phyloP scores from a whole-genome alignment of 257 asterid genomes.

The Forsythia viridissima region DNA sequence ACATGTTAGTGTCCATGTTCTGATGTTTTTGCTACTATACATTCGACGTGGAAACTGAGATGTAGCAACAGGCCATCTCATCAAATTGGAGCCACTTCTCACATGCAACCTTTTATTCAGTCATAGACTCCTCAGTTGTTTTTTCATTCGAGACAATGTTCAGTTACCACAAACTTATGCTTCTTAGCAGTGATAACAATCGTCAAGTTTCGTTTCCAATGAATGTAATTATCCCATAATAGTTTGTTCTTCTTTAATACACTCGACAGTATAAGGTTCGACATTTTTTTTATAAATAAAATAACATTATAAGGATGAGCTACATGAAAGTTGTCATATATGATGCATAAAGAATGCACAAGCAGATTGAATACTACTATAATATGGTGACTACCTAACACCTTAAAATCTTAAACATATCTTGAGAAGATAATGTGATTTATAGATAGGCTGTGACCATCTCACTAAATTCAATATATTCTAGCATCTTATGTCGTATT shows the following conservation, averaged over 20 bases:
- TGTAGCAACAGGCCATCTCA: neutral
- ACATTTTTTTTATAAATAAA: neutral
- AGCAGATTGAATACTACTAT: neutral
- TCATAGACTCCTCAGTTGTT: neutral
- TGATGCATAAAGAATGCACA: neutral
- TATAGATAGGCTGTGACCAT: too few species aligned
- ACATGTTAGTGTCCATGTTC: too few species aligned
- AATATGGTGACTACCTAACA: neutral
- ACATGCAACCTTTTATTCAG: neutral
- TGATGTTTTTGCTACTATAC: neutral
- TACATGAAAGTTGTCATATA: neutral
- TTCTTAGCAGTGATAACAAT: too few species aligned
- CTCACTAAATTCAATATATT: too few species aligned
- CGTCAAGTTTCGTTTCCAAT: neutral
- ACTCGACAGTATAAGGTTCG: neutral
- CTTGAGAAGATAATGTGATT: too few species aligned
- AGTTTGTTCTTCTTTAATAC: neutral
- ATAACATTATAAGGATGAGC: neutral
- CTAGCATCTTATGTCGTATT: too few species aligned
- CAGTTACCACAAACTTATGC: neutral
- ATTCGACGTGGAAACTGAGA: neutral
- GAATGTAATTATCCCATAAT: neutral
- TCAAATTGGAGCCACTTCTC: neutral
- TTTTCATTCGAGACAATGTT: too few species aligned
- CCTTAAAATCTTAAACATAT: neutral